These are phyloP conservation scores for Gastrolobium villosum DNA, from an alignment of 306 rosid species.

Conservation along the genomic window DNA sequence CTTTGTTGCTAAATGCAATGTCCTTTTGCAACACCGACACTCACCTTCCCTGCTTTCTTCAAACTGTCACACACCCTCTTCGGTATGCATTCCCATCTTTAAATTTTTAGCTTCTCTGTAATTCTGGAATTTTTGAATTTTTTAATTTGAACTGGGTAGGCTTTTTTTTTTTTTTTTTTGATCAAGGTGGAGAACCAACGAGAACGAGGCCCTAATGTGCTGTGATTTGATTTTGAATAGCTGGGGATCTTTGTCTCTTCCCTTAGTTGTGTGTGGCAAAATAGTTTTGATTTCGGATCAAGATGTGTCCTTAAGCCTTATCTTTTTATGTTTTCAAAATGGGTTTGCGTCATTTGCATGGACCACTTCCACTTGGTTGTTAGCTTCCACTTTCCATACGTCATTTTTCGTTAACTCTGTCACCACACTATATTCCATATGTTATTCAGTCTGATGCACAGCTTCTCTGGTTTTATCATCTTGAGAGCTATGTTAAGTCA, in stretches of 20 bases:
- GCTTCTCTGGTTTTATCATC: slow-evolving; percentile 39
- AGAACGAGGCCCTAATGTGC: slow-evolving; percentile 40
- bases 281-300: slow-evolving; percentile 40
- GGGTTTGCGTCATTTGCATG: slow-evolving; percentile 54
- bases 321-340: slow-evolving; percentile 55
- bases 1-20: slow-evolving; percentile 26
- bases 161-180: too few species aligned
- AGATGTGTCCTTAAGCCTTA: slow-evolving; percentile 63
- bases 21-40: slow-evolving; percentile 74
- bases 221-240: slow-evolving; percentile 54
- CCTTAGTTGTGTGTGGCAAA: slow-evolving; percentile 42
- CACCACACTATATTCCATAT: too few species aligned
- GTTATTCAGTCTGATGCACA: slow-evolving; percentile 29
- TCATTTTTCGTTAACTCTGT: slow-evolving; percentile 7
- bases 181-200: slow-evolving; percentile 1
- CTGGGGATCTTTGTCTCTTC: slow-evolving; percentile 67
- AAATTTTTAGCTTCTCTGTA: slow-evolving; percentile 1
- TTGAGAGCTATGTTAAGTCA: slow-evolving; percentile 45
- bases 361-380: slow-evolving; percentile 69
- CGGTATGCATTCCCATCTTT: slow-evolving; percentile 49
- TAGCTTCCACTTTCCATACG: slow-evolving; percentile 37
- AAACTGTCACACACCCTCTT: neutral
- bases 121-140: neutral
- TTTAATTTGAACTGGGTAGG: too few species aligned
- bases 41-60: slow-evolving; percentile 40